Evolutionary conservation across 2,329 filamentous ascomycete genomes (phyloP).

Genomic region (Annulohypoxylon truncatum): DNA sequence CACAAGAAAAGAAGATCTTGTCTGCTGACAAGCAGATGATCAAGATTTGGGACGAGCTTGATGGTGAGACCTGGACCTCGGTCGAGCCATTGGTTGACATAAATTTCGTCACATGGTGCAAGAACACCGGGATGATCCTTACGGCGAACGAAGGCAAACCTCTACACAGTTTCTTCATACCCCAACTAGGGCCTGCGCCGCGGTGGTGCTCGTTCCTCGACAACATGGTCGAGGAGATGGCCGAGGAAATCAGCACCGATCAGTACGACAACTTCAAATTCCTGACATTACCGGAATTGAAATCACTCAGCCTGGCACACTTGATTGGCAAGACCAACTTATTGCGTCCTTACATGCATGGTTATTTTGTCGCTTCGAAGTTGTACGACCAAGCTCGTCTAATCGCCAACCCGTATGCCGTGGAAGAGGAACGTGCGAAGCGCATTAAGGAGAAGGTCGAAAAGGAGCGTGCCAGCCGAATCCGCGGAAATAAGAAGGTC

Average conservation of each 20-base stretch:
- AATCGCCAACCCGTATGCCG: constrained; percentile 93
- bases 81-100: constrained; percentile 95
- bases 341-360: constrained; percentile 97
- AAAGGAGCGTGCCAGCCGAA: constrained; percentile 94
- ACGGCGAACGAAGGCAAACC: constrained; percentile 97
- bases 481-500: constrained; percentile 94
- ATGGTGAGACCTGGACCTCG: constrained; percentile 91
- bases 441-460: constrained; percentile 94
- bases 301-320: constrained; percentile 86
- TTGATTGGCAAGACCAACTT: constrained; percentile 90
- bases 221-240: constrained; percentile 98
- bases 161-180: constrained; percentile 95
- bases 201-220: constrained; percentile 98
- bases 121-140: constrained; percentile 91
- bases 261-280: constrained; percentile 99
- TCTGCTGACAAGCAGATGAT: constrained; percentile 96
- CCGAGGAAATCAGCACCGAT: constrained; percentile 79
- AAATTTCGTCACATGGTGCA: constrained; percentile 93
- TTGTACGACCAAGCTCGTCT: constrained; percentile 94
- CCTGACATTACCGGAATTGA: constrained; percentile 87
- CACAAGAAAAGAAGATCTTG: constrained; percentile 86
- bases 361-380: constrained; percentile 95
- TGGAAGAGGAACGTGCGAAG: constrained; percentile 91
- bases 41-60: constrained; percentile 91
- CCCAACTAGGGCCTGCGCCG: constrained; percentile 90